These are phyloP conservation scores for Tritrichomonas musculus DNA, from an alignment of 208 protist genomes.

Conservation along the genomic window DNA sequence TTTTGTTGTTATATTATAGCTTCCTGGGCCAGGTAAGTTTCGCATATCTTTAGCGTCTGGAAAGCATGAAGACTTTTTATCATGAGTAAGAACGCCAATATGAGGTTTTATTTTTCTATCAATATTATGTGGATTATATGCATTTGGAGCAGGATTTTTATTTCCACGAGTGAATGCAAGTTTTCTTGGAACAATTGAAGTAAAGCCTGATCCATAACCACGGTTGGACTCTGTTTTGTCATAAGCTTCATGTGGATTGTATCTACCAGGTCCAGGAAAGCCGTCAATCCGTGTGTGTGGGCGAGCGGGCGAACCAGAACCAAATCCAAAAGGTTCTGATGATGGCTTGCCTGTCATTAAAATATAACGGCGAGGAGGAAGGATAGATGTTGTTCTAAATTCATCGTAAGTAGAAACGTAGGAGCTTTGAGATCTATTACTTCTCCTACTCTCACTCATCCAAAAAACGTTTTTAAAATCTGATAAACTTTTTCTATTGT, in stretches of 20 bases:
- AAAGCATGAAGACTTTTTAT: not conserved
- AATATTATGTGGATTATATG: not conserved
- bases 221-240: not conserved
- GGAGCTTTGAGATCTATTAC: too few relatives aligned
- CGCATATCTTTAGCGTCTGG: not conserved
- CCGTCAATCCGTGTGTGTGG: not conserved
- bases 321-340: conserved; percentile 5
- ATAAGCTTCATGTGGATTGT: not conserved
- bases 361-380: too few relatives aligned
- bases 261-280: not conserved
- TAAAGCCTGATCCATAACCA: not conserved
- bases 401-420: too few relatives aligned
- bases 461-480: too few relatives aligned
- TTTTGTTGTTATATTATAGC: not conserved
- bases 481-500: too few relatives aligned
- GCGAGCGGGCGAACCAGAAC: not conserved
- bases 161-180: not conserved
- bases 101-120: not conserved
- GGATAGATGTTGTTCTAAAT: too few relatives aligned
- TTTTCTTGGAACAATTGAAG: not conserved
- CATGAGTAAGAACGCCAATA: not conserved
- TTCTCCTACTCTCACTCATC: too few relatives aligned
- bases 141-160: not conserved
- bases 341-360: not conserved
- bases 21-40: not conserved